Evolutionary conservation across 2,329 filamentous ascomycete species (phyloP).

Genomic region (Xylaria sp.): DNA sequence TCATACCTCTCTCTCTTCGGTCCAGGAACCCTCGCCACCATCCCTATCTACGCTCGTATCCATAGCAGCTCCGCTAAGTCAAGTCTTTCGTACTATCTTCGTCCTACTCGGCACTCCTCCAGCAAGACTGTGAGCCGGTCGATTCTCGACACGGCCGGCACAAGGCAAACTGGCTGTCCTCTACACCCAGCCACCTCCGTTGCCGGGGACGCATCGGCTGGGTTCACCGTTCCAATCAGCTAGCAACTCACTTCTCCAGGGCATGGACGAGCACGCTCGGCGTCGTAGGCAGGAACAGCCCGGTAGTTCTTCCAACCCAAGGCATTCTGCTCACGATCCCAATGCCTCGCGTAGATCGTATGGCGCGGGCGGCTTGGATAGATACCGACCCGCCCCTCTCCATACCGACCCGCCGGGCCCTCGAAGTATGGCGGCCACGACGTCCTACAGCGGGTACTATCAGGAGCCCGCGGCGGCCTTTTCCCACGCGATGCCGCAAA

Average conservation of each 20-base stretch:
- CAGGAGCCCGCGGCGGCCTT: conserved; percentile 64
- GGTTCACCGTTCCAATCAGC: conserved; percentile 68
- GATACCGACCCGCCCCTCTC: conserved; percentile 62
- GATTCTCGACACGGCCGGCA: conserved; percentile 48
- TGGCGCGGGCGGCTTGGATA: conserved; percentile 60
- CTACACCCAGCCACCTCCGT: conserved; percentile 70
- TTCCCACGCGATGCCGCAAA: conserved; percentile 66
- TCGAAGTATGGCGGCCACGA: conserved; percentile 65
- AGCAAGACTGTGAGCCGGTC: conserved; percentile 44
- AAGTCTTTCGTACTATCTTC: conserved; percentile 24
- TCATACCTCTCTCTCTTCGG: conserved; percentile 32
- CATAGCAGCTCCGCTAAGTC: conserved; percentile 34
- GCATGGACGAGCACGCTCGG: conserved; percentile 83
- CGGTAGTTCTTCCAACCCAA: conserved; percentile 69
- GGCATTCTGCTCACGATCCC: conserved; percentile 63
- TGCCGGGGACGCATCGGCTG: conserved; percentile 73
- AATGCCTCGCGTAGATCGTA: conserved; percentile 61
- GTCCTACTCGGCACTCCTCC: conserved; percentile 28
- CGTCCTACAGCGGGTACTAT: conserved; percentile 70
- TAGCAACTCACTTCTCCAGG: conserved; percentile 64
- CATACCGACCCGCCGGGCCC: conserved; percentile 60
- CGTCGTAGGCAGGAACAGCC: conserved; percentile 79
- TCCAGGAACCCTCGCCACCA: conserved; percentile 39
- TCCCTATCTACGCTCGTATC: conserved; percentile 37
- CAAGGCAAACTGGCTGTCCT: conserved; percentile 71